Conservation (phyloP, 2,329 filamentous ascomycete genomes). For the Endothia cerciana region DNA sequence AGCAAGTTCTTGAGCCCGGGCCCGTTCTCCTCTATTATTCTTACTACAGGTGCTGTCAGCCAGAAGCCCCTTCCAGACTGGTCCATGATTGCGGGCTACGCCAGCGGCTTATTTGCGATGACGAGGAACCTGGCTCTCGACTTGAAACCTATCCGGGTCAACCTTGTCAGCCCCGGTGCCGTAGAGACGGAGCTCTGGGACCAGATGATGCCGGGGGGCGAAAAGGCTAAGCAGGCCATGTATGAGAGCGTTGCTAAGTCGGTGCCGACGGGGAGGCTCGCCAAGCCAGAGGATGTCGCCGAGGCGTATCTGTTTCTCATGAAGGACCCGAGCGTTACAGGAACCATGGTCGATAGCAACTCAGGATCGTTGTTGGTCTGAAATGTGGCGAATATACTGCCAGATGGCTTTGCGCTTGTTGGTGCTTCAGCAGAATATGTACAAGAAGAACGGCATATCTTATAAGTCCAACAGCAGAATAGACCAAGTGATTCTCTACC, state of each 20-base stretch:
- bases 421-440: no score
- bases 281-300: slow-evolving; percentile 35
- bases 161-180: slow-evolving; percentile 61
- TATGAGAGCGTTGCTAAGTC: slow-evolving; percentile 30
- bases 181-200: slow-evolving; percentile 52
- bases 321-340: slow-evolving; percentile 37
- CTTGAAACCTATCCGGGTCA: slow-evolving; percentile 65
- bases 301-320: slow-evolving; percentile 38
- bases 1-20: slow-evolving; percentile 34
- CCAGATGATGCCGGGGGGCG: slow-evolving; percentile 30
- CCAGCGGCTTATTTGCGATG: slow-evolving; percentile 56
- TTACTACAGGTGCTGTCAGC: slow-evolving; percentile 58
- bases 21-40: slow-evolving; percentile 51
- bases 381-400: background rate
- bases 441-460: no score
- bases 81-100: slow-evolving; percentile 52
- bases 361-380: slow-evolving; percentile 31
- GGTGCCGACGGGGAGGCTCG: slow-evolving; percentile 32
- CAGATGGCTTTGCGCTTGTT: background rate
- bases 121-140: slow-evolving; percentile 63
- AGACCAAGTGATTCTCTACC: no score
- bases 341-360: slow-evolving; percentile 33
- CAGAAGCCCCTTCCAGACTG: slow-evolving; percentile 53
- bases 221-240: slow-evolving; percentile 30
- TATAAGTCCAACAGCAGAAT: no score